Evolutionary conservation across 768 basidiomycete species (phyloP).

Genomic region (Pleurotus citrinopileatus): DNA sequence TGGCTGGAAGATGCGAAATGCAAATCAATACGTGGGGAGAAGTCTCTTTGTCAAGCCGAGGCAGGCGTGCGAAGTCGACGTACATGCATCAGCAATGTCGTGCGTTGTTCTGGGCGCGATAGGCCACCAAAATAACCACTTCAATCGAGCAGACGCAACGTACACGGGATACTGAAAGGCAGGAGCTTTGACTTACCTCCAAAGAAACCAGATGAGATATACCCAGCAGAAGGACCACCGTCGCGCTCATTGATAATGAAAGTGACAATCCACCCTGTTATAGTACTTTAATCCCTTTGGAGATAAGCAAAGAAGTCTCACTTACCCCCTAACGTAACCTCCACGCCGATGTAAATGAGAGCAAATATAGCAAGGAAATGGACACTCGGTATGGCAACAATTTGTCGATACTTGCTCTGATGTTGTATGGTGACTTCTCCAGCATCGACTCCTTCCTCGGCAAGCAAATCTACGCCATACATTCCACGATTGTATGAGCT

Average conservation of each 20-base stretch:
- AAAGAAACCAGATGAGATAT: constrained; percentile 36
- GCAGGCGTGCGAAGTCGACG: background rate
- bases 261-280: constrained; percentile 52
- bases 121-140: too few relatives aligned
- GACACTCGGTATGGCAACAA: constrained; percentile 37
- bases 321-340: constrained; percentile 49
- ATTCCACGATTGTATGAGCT: background rate
- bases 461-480: constrained; percentile 15
- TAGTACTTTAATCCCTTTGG: background rate
- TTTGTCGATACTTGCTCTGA: constrained; percentile 41
- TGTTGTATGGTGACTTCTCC: constrained; percentile 19
- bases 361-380: constrained; percentile 45
- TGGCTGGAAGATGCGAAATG: too few relatives aligned
- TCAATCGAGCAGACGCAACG: too few relatives aligned
- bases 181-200: constrained; percentile 19
- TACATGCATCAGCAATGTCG: background rate
- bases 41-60: too few relatives aligned
- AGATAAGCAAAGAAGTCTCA: background rate
- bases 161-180: too few relatives aligned
- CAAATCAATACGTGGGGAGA: too few relatives aligned
- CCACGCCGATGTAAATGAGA: constrained; percentile 48
- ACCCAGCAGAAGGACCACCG: constrained; percentile 46
- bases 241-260: constrained; percentile 42
- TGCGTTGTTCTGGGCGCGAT: too few relatives aligned
- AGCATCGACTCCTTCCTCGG: constrained; percentile 22